Base-by-base conservation (phyloP, 768 basidiomycete species). In the Cystobasidium ongulense region DNA sequence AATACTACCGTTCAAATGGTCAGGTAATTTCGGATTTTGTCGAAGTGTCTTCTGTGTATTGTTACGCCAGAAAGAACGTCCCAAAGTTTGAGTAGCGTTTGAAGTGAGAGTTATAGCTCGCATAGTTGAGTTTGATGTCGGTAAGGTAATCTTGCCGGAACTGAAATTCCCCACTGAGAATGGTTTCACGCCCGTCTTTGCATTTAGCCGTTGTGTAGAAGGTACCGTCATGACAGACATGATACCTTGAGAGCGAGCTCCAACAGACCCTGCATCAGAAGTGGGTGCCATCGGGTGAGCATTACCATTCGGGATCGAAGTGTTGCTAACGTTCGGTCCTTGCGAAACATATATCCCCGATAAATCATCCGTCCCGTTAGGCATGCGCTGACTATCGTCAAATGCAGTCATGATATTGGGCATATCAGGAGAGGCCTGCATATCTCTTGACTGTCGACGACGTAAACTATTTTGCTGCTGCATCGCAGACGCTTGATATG, bases 381-480 rank as follows among this genome's bases (percentile, higher is more conserved):
- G 8, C 4, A 50, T n/a, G 7, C 46, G 46, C 46, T 50, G 46
- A 3, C 46, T 11, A n/a, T 23, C 23, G 17, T 59, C 68, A 8
- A 71, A 25, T 7, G 68, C 68, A 46, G 68, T 57, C 53, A 71
- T 54, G 4, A 71, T 71, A 52, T 31, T 35, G 2, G 68, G 68
- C 68, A 71, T 71, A 18, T 71, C 68, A n/a, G 35, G 57, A 3
- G 57, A 17, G 29, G 57, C 29, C 29, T 54, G 50, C 53, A 43
- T 61, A 18, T 27, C 33, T 36, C 53, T 54, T 7, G 53, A 46
- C 29, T 2, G 53, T 3, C 52, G 68, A 36, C 36, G 31, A 36
- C 36, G 25, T 17, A 64, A 21, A 25, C 25, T 33, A 21, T 35
- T 33, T 35, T 71, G 50, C 27, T 59, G 68, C 33, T 36, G 54